Evolutionary conservation across 495 filamentous ascomycete species (phyloP).

Genomic region (Penicillium daleae): DNA sequence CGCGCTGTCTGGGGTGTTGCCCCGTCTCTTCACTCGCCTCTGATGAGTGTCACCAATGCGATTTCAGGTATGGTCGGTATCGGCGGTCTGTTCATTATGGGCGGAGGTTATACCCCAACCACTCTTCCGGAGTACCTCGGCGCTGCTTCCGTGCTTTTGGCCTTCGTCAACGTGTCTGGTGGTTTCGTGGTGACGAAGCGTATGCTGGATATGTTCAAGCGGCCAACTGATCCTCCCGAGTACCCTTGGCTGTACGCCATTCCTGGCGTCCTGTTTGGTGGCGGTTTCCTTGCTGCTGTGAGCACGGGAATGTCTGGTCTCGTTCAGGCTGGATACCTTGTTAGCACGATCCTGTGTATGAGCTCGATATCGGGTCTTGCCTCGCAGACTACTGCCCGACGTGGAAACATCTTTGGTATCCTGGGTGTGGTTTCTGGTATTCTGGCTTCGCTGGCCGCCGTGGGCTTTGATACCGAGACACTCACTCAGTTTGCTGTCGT

Average conservation of each 20-base stretch:
- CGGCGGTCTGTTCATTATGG: conserved; percentile 81
- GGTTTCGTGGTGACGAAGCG: conserved; percentile 85
- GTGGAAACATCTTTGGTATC: conserved; percentile 80
- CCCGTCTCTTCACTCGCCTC: conserved; percentile 76
- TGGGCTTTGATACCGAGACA: conserved; percentile 74
- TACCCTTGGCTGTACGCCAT: conserved; percentile 83
- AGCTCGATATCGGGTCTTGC: conserved; percentile 71
- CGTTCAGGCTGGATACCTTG: conserved; percentile 79
- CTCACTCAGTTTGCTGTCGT: conserved; percentile 72
- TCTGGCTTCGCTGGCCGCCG: conserved; percentile 73
- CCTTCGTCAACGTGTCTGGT: conserved; percentile 80
- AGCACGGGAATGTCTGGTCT: conserved; percentile 77
- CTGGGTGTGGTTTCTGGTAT: conserved; percentile 78
- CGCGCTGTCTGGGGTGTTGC: conserved; percentile 79
- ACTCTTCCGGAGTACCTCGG: conserved; percentile 77
- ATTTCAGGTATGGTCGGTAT: conserved; percentile 85
- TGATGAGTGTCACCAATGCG: conserved; percentile 87
- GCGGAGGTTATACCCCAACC: conserved; percentile 70
- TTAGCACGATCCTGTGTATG: conserved; percentile 79
- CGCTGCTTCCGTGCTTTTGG: conserved; percentile 75
- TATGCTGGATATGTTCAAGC: conserved; percentile 91
- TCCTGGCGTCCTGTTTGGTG: conserved; percentile 72
- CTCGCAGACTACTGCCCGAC: conserved; percentile 74
- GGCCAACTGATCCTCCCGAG: conserved; percentile 78
- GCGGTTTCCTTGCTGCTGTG: conserved; percentile 74